Evolutionary conservation across 192 early-diverging fungal species (phyloP), one percentile per base, ranked within the genome.

Genomic region (Coemansia asiatica): DNA sequence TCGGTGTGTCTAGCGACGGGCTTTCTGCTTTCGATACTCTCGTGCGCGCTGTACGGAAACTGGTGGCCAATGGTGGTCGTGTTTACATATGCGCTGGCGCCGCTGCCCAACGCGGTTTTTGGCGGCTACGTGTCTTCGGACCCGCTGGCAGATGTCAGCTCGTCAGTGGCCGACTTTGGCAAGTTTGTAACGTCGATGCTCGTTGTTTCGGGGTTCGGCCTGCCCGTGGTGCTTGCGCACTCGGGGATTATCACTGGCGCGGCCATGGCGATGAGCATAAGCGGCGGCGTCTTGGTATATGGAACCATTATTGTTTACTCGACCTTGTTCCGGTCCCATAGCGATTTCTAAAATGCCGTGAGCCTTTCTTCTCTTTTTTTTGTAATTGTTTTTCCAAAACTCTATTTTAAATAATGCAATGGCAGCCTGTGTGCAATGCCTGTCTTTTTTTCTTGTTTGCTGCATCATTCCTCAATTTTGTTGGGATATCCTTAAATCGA

Each of bases 21-120:
- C 27, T 94, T 96, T 66, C 84, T 98, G 67, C 85, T 95, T 26
- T 93, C 93, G 60, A 96, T 97, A 71, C 87, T 98, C 57, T 97
- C 95, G 15, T 96, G 94, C 68, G 96, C 96, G 29, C 81, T 97
- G 62, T 94, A 91, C 84, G 87, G 92, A 71, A 97, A 94, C 74
- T 98, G 96, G 96, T 92, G 92, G 85, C 93, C 95, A 18, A 81
- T 98, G 40, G 85, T 95, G 40, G 95, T 97, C 73, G 94, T 95
- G 8, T 89, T 95, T 25, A 95, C 91, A 18, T 98, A 94, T 74
- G 85, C 94, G 21, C 57, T 98, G 65, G 95, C 96, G 19, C 95
- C 95, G 12, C 35, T 96, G 33, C 96, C 96, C 0, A 98, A 98
- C 72, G 88, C 87, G 46, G 66, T 98, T 23, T 93, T 89, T 71